Evolutionary conservation across 176 grass and related monocot genomes (phyloP).

Genomic region (Avena sativa): DNA sequence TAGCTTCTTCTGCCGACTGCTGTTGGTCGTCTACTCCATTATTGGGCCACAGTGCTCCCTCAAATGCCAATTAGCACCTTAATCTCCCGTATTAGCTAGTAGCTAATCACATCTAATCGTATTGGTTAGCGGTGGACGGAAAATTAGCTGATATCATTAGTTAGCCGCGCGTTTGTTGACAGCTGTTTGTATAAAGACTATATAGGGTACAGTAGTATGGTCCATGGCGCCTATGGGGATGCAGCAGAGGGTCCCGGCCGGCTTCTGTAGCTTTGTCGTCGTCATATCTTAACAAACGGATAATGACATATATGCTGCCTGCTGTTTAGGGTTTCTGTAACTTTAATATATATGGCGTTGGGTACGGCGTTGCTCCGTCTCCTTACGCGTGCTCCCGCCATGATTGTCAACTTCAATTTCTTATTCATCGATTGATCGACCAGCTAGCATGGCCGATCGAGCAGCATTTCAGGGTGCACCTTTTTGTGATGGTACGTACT

Average conservation of each 20-base stretch:
- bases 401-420: conserved; percentile 1
- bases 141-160: conserved; percentile 32
- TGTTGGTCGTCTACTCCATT: conserved; percentile 53
- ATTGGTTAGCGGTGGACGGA: conserved; percentile 3
- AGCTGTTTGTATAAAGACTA: conserved; percentile 28
- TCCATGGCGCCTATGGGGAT: conserved; percentile 19
- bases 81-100: conserved; percentile 37
- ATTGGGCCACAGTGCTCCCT: conserved; percentile 36
- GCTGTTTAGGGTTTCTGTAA: conserved; percentile 52
- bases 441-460: not conserved
- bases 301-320: conserved; percentile 54
- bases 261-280: conserved; percentile 39
- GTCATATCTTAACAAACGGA: conserved; percentile 54
- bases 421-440: conserved; percentile 37
- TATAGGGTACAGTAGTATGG: conserved; percentile 32
- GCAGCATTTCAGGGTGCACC: conserved; percentile 4
- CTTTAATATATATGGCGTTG: conserved; percentile 30
- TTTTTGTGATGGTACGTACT: not conserved
- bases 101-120: conserved; percentile 35
- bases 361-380: conserved; percentile 8
- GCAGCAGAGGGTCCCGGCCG: not conserved
- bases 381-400: conserved; percentile 15
- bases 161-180: conserved; percentile 35
- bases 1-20: conserved; percentile 29
- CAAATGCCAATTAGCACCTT: conserved; percentile 27